Conservation (phyloP, 2,329 filamentous ascomycete genomes). For the Fusarium sp. region DNA sequence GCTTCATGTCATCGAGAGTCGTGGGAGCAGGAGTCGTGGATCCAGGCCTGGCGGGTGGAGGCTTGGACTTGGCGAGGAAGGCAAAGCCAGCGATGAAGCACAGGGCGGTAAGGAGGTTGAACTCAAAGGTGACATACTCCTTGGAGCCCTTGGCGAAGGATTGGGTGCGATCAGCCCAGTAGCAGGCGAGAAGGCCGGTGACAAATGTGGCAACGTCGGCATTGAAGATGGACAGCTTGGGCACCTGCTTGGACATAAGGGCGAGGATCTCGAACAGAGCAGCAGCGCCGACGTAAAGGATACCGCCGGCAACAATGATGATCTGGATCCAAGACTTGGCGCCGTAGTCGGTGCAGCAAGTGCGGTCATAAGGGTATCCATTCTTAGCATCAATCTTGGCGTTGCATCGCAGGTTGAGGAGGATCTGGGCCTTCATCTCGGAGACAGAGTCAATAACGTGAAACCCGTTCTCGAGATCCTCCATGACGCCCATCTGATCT, state of each 20-base stretch:
- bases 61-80: constrained; percentile 36
- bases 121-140: constrained; percentile 37
- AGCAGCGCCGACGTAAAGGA: constrained; percentile 32
- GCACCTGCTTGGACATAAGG: constrained; percentile 18
- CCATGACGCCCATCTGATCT: constrained; percentile 28
- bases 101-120: constrained; percentile 33
- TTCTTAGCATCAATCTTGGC: constrained; percentile 49
- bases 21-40: constrained; percentile 1
- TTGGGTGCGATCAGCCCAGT: constrained; percentile 47
- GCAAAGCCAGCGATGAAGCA: constrained; percentile 29
- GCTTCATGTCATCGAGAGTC: constrained; percentile 35
- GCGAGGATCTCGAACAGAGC: constrained; percentile 24
- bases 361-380: constrained; percentile 59
- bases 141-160: constrained; percentile 45
- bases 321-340: constrained; percentile 39
- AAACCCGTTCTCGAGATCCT: constrained; percentile 40
- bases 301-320: constrained; percentile 31
- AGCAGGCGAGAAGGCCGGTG: constrained; percentile 43
- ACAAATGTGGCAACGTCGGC: constrained; percentile 40
- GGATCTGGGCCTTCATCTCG: constrained; percentile 52
- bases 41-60: constrained; percentile 18
- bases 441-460: constrained; percentile 46
- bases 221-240: constrained; percentile 31
- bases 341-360: constrained; percentile 65
- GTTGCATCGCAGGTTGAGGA: constrained; percentile 68